Evolutionary conservation across 2,329 filamentous ascomycete genomes (phyloP), one percentile per base, ranked within the genome.

Genomic region (Curvularia hawaiiensis): DNA sequence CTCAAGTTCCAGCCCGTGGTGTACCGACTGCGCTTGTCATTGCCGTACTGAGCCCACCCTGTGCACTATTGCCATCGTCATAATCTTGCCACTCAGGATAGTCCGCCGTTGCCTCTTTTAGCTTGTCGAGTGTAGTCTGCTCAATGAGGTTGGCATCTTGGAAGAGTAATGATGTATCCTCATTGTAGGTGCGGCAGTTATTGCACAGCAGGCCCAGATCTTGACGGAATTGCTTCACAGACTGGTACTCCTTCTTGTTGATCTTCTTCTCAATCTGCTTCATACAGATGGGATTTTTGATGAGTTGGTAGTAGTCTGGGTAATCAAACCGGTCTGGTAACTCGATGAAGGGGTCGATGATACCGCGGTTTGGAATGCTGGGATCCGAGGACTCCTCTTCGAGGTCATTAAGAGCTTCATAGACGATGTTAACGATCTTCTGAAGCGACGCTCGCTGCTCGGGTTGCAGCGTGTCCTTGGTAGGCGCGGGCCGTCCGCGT

Each of bases 101-200:
- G n/a, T 79, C 77, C 50, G 80, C 80, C 2, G 82, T 84, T 60
- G 83, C 80, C 62, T 83, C 83, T 56, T 75, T 80, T 50, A 88
- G 73, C 70, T 84, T 83, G 35, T 79, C 72, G 31, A 84, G 58
- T 56, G 80, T 82, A 50, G 83, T 82, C 60, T 80, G 76, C 84
- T 97, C 91, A 78, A 99, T 97, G 53, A 90, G 83, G 76, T 93
- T 93, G 49, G 94, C 94, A 81, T 99, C 95, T 70, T 91, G 85
- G 79, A 93, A 98, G 52, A 99, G 84, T 68, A 96, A 82, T 77
- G 93, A 97, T 56, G 89, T 90, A 73, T 98, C 95, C 78, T 99
- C 96, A 71, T 99, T 99, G 82, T 96, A 99, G 3, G 90, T 95
- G 75, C 92, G 87, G 64, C 94, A 97, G 77, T 99, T 99, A 73